Percentiles rank a stretch among this genome's conserved stretches.
Conservation (phyloP, 2,329 filamentous ascomycete species). For the Stachybotrys elegans region DNA sequence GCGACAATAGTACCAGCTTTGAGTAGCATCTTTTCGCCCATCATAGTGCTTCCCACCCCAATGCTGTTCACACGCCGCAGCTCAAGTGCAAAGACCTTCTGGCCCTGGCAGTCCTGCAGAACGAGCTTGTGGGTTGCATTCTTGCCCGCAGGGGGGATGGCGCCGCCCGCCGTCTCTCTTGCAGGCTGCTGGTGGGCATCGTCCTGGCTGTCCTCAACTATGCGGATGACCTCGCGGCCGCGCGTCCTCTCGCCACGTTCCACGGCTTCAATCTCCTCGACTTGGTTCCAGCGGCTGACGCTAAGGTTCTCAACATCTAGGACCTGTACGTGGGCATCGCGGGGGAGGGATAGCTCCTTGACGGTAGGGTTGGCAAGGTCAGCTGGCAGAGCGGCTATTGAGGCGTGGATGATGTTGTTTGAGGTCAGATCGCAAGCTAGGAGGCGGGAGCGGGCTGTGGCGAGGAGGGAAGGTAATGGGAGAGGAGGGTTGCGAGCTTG, state of each 20-base stretch:
- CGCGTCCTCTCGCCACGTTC: constrained; percentile 68
- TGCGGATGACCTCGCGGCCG: constrained; percentile 77
- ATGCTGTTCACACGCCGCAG: constrained; percentile 61
- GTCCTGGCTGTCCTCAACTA: constrained; percentile 48
- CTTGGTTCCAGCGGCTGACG: constrained; percentile 76
- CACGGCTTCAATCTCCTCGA: constrained; percentile 72
- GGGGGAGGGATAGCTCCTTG: constrained; percentile 51
- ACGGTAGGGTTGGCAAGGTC: constrained; percentile 47
- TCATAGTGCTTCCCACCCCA: constrained; percentile 57
- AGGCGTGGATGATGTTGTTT: constrained; percentile 38
- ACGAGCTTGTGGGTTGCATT: constrained; percentile 72
- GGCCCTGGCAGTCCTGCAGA: constrained; percentile 73
- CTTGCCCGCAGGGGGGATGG: constrained; percentile 21
- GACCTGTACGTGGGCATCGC: constrained; percentile 72
- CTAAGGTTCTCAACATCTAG: constrained; percentile 82
- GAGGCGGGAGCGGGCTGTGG: constrained; percentile 76
- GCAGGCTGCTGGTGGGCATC: constrained; percentile 17
- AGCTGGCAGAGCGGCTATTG: constrained; percentile 41
- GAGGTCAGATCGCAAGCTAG: constrained; percentile 70
- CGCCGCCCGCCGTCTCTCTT: constrained; percentile 10
- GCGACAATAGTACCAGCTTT: constrained; percentile 60
- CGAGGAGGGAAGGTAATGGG: constrained; percentile 65
- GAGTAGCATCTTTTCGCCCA: constrained; percentile 79
- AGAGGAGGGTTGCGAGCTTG: constrained; percentile 49
- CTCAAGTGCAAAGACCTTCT: constrained; percentile 68